Percentiles rank a stretch among this genome's conserved stretches.
phyloP scores from a whole-genome alignment of 495 filamentous ascomycete genomes.

The Penicillium argentinense region DNA sequence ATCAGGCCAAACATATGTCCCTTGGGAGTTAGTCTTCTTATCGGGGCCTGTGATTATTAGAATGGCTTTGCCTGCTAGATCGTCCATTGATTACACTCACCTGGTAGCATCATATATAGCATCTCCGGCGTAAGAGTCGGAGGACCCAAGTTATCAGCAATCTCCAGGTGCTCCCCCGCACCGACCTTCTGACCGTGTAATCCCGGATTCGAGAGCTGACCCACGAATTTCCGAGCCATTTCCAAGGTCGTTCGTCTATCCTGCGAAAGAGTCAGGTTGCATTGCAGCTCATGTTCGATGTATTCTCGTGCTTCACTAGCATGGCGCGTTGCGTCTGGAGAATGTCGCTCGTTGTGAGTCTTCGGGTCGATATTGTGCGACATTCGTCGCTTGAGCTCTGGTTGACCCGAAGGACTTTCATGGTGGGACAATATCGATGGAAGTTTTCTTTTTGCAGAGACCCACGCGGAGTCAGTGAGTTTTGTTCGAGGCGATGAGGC shows the following conservation, averaged over 20 bases:
- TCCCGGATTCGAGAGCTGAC: slow-evolving; percentile 20
- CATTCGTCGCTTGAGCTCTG: slow-evolving; percentile 10
- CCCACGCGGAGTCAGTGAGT: background rate
- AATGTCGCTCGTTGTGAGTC: slow-evolving; percentile 13
- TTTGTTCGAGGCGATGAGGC: slow-evolving; percentile 11
- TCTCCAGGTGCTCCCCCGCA: slow-evolving; percentile 10
- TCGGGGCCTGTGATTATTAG: slow-evolving; percentile 19
- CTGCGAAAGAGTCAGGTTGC: slow-evolving; percentile 27
- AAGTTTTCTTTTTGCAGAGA: slow-evolving; percentile 11
- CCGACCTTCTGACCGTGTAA: slow-evolving; percentile 16
- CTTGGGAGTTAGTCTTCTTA: slow-evolving; percentile 25
- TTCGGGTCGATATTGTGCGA: slow-evolving; percentile 13
- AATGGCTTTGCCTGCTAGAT: background rate
- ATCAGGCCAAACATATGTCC: slow-evolving; percentile 27
- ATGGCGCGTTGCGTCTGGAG: slow-evolving; percentile 22
- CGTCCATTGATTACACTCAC: slow-evolving; percentile 5
- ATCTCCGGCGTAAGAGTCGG: slow-evolving; percentile 29
- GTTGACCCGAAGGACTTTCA: background rate
- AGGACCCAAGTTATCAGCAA: slow-evolving; percentile 10
- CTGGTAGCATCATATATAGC: slow-evolving; percentile 30
- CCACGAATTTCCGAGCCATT: slow-evolving; percentile 24
- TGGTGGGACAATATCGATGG: background rate
- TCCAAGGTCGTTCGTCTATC: slow-evolving; percentile 25
- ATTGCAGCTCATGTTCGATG: slow-evolving; percentile 30
- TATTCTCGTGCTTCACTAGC: slow-evolving; percentile 28